These are phyloP conservation scores for Xerocomus nothofagi DNA, from an alignment of 1,284 basidiomycete species.

Conservation along the genomic window DNA sequence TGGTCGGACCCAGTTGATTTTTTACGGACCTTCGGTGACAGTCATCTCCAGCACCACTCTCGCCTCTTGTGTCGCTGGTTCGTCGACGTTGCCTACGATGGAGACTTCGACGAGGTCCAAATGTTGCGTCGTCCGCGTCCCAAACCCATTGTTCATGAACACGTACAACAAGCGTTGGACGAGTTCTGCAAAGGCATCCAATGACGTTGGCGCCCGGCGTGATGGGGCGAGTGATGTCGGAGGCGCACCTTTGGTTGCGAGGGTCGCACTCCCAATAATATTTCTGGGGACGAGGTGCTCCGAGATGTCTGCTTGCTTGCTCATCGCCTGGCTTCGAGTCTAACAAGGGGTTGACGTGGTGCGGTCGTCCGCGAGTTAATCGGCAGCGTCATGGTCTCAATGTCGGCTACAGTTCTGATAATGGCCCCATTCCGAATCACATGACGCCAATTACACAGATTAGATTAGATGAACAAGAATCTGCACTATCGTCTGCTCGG, in stretches of 20 bases:
- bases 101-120: constrained; percentile 46
- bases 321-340: constrained; percentile 6
- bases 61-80: constrained; percentile 45
- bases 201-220: background rate
- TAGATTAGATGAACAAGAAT: constrained; percentile 8
- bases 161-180: constrained; percentile 12
- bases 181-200: constrained; percentile 16
- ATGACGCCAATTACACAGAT: constrained; percentile 6
- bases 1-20: no score
- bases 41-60: constrained; percentile 49
- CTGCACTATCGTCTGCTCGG: constrained; percentile 24
- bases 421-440: no score
- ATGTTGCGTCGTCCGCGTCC: constrained; percentile 18
- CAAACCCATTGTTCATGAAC: constrained; percentile 16
- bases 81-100: constrained; percentile 43
- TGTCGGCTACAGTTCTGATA: constrained; percentile 4
- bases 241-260: constrained; percentile 39
- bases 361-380: background rate
- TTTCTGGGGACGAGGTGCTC: background rate
- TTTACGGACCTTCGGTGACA: constrained; percentile 46
- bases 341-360: background rate
- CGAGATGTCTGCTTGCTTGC: background rate
- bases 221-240: background rate
- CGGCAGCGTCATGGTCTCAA: no score
- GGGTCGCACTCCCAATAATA: constrained; percentile 46